Percentiles rank a stretch among this genome's conserved stretches.
These are phyloP conservation scores for Lepidium africanum DNA, from an alignment of 345 rosid species.

Conservation along the genomic window DNA sequence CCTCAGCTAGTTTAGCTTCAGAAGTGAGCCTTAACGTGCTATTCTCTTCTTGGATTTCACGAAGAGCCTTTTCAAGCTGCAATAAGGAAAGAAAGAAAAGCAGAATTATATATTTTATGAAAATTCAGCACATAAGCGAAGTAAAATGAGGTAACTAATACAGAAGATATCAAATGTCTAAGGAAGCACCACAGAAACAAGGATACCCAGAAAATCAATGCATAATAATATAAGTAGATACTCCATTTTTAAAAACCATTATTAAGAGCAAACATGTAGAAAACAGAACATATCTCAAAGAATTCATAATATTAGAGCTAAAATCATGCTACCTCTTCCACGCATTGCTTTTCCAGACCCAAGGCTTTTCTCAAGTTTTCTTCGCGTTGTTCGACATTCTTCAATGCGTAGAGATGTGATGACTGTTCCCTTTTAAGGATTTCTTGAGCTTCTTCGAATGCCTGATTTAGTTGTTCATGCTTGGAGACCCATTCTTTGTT, in stretches of 20 bases:
- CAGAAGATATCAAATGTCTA: neutral
- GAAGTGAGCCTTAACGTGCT: conserved; percentile 43
- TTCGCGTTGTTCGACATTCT: conserved; percentile 61
- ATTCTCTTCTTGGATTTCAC: conserved; percentile 47
- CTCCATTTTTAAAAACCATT: too few species aligned
- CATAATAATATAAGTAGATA: neutral
- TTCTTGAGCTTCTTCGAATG: conserved; percentile 55
- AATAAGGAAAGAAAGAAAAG: neutral
- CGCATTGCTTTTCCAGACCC: conserved; percentile 51
- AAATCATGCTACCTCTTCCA: conserved; percentile 46
- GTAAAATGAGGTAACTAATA: neutral
- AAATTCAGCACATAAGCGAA: neutral
- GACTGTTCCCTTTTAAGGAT: conserved; percentile 69
- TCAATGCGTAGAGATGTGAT: conserved; percentile 50
- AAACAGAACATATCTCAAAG: neutral
- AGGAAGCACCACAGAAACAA: neutral
- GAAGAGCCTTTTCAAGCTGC: conserved; percentile 80
- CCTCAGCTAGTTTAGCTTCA: conserved; percentile 55
- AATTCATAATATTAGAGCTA: neutral
- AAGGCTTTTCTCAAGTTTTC: conserved; percentile 64
- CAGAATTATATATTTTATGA: neutral
- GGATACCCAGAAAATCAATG: conserved; percentile 1
- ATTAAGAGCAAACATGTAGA: neutral
- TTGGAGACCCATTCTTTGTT: conserved; percentile 56
- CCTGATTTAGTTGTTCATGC: conserved; percentile 48